phyloP scores from a whole-genome alignment of 108 stramenopile genomes.

The Nitzschia sp. region DNA sequence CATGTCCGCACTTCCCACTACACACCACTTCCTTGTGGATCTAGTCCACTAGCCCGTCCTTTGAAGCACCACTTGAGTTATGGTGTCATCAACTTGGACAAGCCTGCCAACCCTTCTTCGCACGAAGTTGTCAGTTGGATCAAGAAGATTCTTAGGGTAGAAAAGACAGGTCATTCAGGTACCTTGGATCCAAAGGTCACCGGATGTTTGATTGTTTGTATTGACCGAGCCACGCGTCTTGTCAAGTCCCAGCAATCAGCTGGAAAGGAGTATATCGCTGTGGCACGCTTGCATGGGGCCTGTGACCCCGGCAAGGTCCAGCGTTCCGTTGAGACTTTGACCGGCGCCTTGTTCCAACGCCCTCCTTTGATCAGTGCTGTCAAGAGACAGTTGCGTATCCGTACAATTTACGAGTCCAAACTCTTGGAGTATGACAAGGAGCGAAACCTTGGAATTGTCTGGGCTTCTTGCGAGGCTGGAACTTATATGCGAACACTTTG shows the following conservation, averaged over 20 bases:
- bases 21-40: slow-evolving; percentile 97
- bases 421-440: slow-evolving; percentile 95
- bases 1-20: slow-evolving; percentile 98
- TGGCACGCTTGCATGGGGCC: slow-evolving; percentile 95
- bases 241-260: slow-evolving; percentile 99
- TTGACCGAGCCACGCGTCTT: slow-evolving; percentile 97
- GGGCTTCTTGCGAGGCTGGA: slow-evolving; percentile 97
- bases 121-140: slow-evolving; percentile 99
- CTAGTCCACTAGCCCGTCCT: slow-evolving; percentile 90
- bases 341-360: slow-evolving; percentile 98
- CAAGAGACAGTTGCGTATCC: slow-evolving; percentile 97
- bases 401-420: slow-evolving; percentile 96
- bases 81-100: slow-evolving; percentile 99
- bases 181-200: slow-evolving; percentile 99
- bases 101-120: slow-evolving; percentile 97
- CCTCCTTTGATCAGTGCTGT: slow-evolving; percentile 99
- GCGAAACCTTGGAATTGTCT: slow-evolving; percentile 93
- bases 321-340: slow-evolving; percentile 92
- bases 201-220: slow-evolving; percentile 99
- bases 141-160: slow-evolving; percentile 98
- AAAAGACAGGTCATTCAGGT: slow-evolving; percentile 99
- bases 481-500: slow-evolving; percentile 99
- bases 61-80: slow-evolving; percentile 91
- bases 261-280: slow-evolving; percentile 98
- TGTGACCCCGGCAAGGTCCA: slow-evolving; percentile 84